Conservation (phyloP, 2,329 filamentous ascomycete species). For the Curvularia verruculosa region DNA sequence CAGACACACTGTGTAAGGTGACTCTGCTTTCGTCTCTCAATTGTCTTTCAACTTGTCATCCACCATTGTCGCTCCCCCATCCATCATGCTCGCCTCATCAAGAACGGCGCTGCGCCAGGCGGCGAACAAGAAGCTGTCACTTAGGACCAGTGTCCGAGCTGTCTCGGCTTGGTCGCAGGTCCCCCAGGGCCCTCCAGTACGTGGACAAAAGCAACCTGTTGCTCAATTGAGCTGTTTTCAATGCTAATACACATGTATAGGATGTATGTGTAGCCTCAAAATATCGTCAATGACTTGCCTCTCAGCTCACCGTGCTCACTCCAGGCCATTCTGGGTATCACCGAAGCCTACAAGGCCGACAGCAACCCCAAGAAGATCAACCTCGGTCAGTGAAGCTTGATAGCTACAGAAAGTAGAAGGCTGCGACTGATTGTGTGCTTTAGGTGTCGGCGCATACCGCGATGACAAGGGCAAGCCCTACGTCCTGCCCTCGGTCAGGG, state of each 20-base stretch:
- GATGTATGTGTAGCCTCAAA: conserved; percentile 39
- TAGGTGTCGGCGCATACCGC: conserved; percentile 95
- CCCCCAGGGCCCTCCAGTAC: conserved; percentile 90
- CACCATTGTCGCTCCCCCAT: conserved; percentile 14
- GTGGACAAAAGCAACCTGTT: conserved; percentile 46
- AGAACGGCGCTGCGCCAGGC: conserved; percentile 49
- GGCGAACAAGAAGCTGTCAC: conserved; percentile 42
- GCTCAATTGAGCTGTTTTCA: conserved; percentile 17
- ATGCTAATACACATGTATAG: conserved; percentile 37
- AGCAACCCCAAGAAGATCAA: conserved; percentile 96
- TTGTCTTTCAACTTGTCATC: conserved; percentile 10
- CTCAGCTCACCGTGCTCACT: conserved; percentile 28
- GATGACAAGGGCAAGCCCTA: conserved; percentile 98
- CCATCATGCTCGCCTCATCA: conserved; percentile 47
- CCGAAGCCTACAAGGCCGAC: conserved; percentile 99
- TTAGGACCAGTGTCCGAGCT: conserved; percentile 58
- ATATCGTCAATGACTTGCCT: background rate
- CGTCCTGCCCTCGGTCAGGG: conserved; percentile 89
- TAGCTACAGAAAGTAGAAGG: background rate
- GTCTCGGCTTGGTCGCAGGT: conserved; percentile 90
- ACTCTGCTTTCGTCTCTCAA: conserved; percentile 12
- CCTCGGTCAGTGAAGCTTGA: conserved; percentile 66
- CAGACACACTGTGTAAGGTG: too few relatives aligned
- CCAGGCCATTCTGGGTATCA: conserved; percentile 86
- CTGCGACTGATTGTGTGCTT: conserved; percentile 28